Evolutionary conservation across 805 yeast species (phyloP), one percentile per base, ranked within the genome.

Genomic region (Pichia cabralensis): DNA sequence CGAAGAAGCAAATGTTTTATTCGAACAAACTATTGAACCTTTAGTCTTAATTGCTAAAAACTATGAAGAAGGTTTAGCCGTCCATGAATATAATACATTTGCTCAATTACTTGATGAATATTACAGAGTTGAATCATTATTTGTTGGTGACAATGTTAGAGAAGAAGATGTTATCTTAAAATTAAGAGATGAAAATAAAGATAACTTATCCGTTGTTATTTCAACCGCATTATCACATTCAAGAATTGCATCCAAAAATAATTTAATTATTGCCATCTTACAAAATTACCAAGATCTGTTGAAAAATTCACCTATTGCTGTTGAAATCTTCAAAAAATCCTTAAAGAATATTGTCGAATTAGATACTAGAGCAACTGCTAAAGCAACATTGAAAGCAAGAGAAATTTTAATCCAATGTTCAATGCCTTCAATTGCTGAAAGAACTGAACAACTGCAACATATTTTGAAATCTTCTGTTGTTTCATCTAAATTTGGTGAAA

Each of bases 331-430:
- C 54, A 76, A 83, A 46, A 74, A 69, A 11, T 71, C 83, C 3
- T 72, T 92, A 64, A 80, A 77, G 60, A 66, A 73, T 37, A 67
- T 94, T 48, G 95, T 88, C 35, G 92, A 83, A 56, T 70, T 92
- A 44, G 97, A 89, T 49, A 73, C 92, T 18, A 80, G 96, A 55
- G 74, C 84, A 8, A 76, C 95, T 24, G 89, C 95, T 20, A 89
- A 88, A 67, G 96, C 89, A 33, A 84, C 95, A 19, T 67, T 92
- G 53, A 86, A 84, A 60, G 96, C 97, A 2, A 77, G 97, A 56
- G 99, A 94, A 63, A 81, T 94, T 40, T 72, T 92, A 51, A 92
- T 92, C 51, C 95, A 88, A 67, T 92, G 96, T 58, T 85, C 97
- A 21, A 69, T 92, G 62, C 99, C 99, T 25, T 86, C 97, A 4